Evolutionary conservation across 2,329 filamentous ascomycete genomes (phyloP).

Genomic region (Lizonia empirigonia): DNA sequence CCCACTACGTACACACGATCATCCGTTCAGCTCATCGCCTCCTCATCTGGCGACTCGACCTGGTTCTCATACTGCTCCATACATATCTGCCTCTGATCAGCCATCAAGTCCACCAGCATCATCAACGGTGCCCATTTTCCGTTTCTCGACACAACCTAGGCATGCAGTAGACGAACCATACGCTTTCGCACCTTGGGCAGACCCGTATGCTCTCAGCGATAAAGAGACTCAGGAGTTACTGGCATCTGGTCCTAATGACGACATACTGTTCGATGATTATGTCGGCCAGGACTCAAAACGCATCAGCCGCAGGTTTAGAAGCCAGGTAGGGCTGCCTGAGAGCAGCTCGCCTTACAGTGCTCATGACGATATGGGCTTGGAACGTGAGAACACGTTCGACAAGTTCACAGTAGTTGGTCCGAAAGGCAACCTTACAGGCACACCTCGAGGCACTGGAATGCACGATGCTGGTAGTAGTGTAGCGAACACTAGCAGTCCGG

Average conservation of each 20-base stretch:
- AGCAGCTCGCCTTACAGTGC: constrained; percentile 11
- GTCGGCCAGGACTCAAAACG: neutral
- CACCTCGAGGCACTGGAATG: constrained; percentile 44
- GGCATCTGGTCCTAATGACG: constrained; percentile 45
- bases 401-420: constrained; percentile 43
- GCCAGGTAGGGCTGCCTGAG: neutral
- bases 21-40: constrained; percentile 41
- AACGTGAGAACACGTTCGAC: constrained; percentile 44
- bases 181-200: constrained; percentile 25
- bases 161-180: constrained; percentile 19
- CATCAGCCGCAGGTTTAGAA: constrained; percentile 5
- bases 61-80: constrained; percentile 15
- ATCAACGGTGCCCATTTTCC: constrained; percentile 25
- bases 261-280: constrained; percentile 38
- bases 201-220: constrained; percentile 36
- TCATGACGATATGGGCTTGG: constrained; percentile 3
- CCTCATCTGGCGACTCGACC: constrained; percentile 22
- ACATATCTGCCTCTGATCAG: constrained; percentile 10
- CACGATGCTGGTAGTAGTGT: constrained; percentile 48
- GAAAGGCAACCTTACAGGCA: constrained; percentile 47
- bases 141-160: constrained; percentile 4
- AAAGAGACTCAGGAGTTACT: constrained; percentile 43
- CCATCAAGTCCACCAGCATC: constrained; percentile 23
- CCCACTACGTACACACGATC: constrained; percentile 25
- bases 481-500: constrained; percentile 46